These are phyloP conservation scores for Saccharomycopsis malanga DNA, from an alignment of 805 yeast genomes.

Conservation along the genomic window DNA sequence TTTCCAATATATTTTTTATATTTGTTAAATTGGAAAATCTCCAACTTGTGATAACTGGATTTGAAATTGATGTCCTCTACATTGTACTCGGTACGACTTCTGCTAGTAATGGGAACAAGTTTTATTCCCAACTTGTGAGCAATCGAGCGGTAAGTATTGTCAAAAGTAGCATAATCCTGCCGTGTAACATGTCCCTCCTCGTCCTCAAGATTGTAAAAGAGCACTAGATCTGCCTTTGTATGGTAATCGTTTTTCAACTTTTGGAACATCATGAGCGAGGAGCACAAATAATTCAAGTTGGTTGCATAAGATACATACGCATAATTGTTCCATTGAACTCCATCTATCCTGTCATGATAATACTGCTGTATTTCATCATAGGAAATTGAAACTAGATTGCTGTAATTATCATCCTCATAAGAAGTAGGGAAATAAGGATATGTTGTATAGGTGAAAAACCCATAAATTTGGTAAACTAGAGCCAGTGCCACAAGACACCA, in stretches of 20 bases:
- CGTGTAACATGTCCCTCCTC: constrained; percentile 7
- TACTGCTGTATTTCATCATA: neutral
- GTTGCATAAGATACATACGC: constrained; percentile 64
- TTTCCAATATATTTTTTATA: constrained; percentile 30
- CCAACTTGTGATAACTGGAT: constrained; percentile 48
- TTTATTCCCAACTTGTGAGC: constrained; percentile 25
- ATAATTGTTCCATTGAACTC: constrained; percentile 35
- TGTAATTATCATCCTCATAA: neutral
- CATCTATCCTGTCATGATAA: constrained; percentile 10
- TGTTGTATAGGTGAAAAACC: constrained; percentile 5
- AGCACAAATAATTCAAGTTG: constrained; percentile 41
- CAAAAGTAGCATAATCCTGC: constrained; percentile 22
- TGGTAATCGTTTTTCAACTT: constrained; percentile 32
- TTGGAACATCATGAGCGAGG: constrained; percentile 43
- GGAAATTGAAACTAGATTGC: constrained; percentile 5
- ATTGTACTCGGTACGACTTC: constrained; percentile 22
- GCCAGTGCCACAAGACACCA: neutral
- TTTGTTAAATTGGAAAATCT: constrained; percentile 38
- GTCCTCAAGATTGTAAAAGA: constrained; percentile 29
- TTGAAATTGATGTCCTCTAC: constrained; percentile 35
- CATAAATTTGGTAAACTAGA: neutral
- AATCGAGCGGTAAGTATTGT: constrained; percentile 17
- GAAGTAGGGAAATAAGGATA: constrained; percentile 5
- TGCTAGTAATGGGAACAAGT: constrained; percentile 24
- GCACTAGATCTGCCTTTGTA: constrained; percentile 40